Base-by-base conservation (phyloP, 2,329 filamentous ascomycete genomes). In the Aspergillus arachidicola region DNA sequence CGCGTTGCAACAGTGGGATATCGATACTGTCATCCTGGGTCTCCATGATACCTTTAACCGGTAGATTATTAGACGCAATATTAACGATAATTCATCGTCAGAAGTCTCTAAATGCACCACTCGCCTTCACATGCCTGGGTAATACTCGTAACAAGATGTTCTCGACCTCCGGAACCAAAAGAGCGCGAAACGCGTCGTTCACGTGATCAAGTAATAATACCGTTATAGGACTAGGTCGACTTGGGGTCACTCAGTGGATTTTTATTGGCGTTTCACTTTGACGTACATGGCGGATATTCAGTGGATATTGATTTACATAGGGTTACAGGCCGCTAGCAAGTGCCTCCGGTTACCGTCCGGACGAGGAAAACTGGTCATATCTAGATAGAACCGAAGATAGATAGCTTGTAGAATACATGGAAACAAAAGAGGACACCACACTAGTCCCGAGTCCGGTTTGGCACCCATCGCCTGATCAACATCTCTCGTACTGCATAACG, bases 401-500 rank as follows among this genome's bases (percentile, higher is more conserved):
- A 11, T 26, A 32, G 4, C 16, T 38, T 26, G 30, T 50, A 60
- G 48, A 34, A 36, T 50, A 60, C 59, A 60, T 30, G 32, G 1
- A 61, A n/a, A 58, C 30, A 11, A 30, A 32, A 7, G 51, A 48
- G 41, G 46, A 30, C 38, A 57, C 23, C 14, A 34, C 16, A 14
- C 77, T 69, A 89, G 75, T 88, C 87, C 59, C 88, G 79, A 76
- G 89, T 94, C 46, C 94, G 85, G 76, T 96, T 96, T 57, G 89
- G 89, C 56, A 91, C 87, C 93, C 93, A 97, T 65, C 94, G 85
- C 79, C 88, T 91, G 59, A 97, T 83, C 65, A 91, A 86, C 65
- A 97, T 87, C 75, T 97, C 94, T 64, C 92, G 85, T 26, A 97
- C 85, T 69, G 84, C 89, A 75, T 96, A 97, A 60, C 84, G 81